phyloP scores from a whole-genome alignment of 805 yeast genomes.

The Lachancea kluyveri region DNA sequence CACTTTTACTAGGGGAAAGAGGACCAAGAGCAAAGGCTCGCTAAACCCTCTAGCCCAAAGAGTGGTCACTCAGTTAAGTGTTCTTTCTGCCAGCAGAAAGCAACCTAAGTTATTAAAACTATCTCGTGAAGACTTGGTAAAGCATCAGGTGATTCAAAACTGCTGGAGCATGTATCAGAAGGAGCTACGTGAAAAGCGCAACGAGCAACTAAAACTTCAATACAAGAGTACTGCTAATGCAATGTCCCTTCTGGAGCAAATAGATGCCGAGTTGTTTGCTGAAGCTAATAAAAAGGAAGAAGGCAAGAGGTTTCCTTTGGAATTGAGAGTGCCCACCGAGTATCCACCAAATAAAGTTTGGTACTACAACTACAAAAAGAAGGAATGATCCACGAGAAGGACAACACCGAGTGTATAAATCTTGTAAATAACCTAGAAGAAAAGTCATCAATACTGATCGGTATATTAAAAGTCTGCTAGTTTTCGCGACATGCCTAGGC shows the following conservation, averaged over 20 bases:
- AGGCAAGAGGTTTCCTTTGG: slow-evolving; percentile 68
- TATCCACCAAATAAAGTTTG: slow-evolving; percentile 79
- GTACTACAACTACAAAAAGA: slow-evolving; percentile 44
- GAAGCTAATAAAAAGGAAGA: slow-evolving; percentile 54
- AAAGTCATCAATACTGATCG: too few species aligned
- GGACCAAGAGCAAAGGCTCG: slow-evolving; percentile 37
- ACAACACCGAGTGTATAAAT: too few species aligned
- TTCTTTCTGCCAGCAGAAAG: slow-evolving; percentile 79
- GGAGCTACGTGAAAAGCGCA: slow-evolving; percentile 39
- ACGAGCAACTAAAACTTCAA: slow-evolving; percentile 48
- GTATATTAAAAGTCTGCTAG: too few species aligned
- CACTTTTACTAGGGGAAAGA: slow-evolving; percentile 41
- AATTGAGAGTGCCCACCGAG: slow-evolving; percentile 82
- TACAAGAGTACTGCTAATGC: slow-evolving; percentile 62
- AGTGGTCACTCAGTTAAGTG: slow-evolving; percentile 55
- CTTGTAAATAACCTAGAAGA: too few species aligned
- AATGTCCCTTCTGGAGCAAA: slow-evolving; percentile 55
- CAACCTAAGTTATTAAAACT: slow-evolving; percentile 78
- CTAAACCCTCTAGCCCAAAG: slow-evolving; percentile 44
- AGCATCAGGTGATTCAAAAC: slow-evolving; percentile 73
- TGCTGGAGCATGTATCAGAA: slow-evolving; percentile 73
- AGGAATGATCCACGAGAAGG: slow-evolving; percentile 2
- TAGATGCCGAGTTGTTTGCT: slow-evolving; percentile 50
- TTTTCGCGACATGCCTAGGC: too few species aligned
- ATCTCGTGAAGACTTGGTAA: slow-evolving; percentile 66